A percentile compares a stretch with the other conserved stretches of the same genome.
These are phyloP conservation scores for Erodium moschatum DNA, from an alignment of 441 rosid genomes.

Conservation along the genomic window DNA sequence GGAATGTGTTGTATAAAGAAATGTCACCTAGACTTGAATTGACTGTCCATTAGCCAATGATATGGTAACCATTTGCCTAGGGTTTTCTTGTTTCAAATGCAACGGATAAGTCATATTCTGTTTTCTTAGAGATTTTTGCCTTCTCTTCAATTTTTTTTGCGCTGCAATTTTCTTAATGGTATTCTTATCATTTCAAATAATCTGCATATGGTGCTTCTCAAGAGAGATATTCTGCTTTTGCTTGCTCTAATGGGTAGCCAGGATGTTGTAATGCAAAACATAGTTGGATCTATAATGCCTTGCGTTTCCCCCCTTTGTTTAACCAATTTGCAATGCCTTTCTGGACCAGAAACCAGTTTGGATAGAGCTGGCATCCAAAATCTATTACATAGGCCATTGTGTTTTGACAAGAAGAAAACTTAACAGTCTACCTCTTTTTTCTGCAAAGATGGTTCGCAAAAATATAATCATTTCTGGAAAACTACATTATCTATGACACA, in stretches of 20 bases:
- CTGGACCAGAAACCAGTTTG: background rate
- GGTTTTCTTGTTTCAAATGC: background rate
- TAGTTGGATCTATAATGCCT: background rate
- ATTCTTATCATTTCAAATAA: background rate
- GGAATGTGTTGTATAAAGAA: background rate
- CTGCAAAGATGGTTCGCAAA: background rate
- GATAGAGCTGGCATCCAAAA: background rate
- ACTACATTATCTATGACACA: background rate
- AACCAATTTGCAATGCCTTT: no score
- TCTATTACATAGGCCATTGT: background rate
- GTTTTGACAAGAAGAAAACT: background rate
- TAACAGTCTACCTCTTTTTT: background rate
- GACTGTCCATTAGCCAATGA: background rate
- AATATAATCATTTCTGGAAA: background rate
- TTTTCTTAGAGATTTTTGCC: background rate
- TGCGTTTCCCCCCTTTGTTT: background rate
- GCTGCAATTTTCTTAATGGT: background rate
- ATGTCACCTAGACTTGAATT: background rate
- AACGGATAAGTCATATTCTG: background rate
- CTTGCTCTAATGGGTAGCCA: background rate
- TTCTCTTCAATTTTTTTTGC: background rate
- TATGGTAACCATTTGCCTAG: background rate
- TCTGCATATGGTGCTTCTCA: background rate
- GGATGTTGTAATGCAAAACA: background rate
- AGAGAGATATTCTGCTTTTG: background rate